Evolutionary conservation across 495 filamentous ascomycete species (phyloP), one percentile per base, ranked within the genome.

Genomic region (Aspergillus diversus): DNA sequence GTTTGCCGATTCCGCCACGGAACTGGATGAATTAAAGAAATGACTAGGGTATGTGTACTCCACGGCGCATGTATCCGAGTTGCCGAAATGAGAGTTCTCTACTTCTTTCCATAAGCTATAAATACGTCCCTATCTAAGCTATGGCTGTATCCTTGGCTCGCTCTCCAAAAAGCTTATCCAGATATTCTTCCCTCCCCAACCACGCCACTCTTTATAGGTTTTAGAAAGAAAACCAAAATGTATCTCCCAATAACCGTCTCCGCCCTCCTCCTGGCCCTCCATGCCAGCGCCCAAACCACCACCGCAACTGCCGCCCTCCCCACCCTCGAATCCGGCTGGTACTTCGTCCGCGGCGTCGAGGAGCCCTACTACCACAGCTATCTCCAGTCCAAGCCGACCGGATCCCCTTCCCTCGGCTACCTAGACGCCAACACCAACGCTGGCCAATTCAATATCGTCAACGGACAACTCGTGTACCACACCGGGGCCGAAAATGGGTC

Each of bases 281-380:
- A 31, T 15, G 61, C 32, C 27, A 46, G 54, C 43, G 60, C 60
- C n/a, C 60, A 63, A 57, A 33, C 60, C 53, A 57, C 39, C 7
- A 50, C 60, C 33, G 32, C 60, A 33, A 55, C 60, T 13, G 27
- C 58, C 32, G 15, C 58, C n/a, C 34, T 53, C 0, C 54, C 61
- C 4, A 63, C 61, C 11, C 54, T 63, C 16, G 42, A 57, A 51
- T 32, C 54, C 12, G 53, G 34, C 54, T 63, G 61, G 61, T 63
- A 50, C 21, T 63, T 47, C 31, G 42, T 63, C 46, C 61, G 61
- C 46, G 61, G 54, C 33, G 61, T 63, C 43, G 61, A 13, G 42
- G 48, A 48, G 8, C 61, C 61, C 9, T 42, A 63, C 46, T 63
- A 51, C 61, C 61, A 63, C 54, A 63, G 53, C 53, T 63, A 63